phyloP scores from a whole-genome alignment of 2,329 filamentous ascomycete genomes.

The Apiospora kogelbergensis region DNA sequence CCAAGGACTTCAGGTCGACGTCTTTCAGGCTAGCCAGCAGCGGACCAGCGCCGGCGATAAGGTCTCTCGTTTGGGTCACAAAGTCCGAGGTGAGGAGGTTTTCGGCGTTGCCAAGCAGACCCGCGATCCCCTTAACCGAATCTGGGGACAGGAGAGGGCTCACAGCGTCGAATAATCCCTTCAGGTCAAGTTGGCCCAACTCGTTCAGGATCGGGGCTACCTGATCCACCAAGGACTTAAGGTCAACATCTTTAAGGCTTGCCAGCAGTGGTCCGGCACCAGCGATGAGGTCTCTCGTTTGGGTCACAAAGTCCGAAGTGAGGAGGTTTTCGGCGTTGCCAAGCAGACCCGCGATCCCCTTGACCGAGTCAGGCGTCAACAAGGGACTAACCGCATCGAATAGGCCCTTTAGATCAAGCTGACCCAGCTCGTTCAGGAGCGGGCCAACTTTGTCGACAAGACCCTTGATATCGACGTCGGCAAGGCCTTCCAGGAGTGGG shows the following conservation, averaged over 20 bases:
- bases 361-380: constrained; percentile 26
- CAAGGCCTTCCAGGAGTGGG: constrained; percentile 20
- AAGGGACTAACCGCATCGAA: constrained; percentile 35
- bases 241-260: constrained; percentile 15
- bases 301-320: constrained; percentile 23
- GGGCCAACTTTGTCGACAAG: constrained; percentile 34
- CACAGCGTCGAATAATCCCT: constrained; percentile 29
- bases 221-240: constrained; percentile 23
- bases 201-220: constrained; percentile 30
- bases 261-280: neutral
- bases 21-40: constrained; percentile 20
- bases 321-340: constrained; percentile 27
- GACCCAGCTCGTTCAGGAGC: constrained; percentile 30
- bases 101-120: constrained; percentile 25
- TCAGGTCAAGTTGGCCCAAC: constrained; percentile 29
- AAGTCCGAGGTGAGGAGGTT: constrained; percentile 24
- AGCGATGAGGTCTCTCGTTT: neutral
- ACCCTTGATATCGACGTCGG: constrained; percentile 31
- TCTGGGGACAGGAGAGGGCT: constrained; percentile 30
- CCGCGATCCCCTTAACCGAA: constrained; percentile 25
- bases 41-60: constrained; percentile 26
- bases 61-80: constrained; percentile 26
- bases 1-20: constrained; percentile 26
- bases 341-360: constrained; percentile 27
- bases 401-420: constrained; percentile 32